Evolutionary conservation across 2,329 filamentous ascomycete genomes (phyloP).

Genomic region (Botryosphaeria agaves): DNA sequence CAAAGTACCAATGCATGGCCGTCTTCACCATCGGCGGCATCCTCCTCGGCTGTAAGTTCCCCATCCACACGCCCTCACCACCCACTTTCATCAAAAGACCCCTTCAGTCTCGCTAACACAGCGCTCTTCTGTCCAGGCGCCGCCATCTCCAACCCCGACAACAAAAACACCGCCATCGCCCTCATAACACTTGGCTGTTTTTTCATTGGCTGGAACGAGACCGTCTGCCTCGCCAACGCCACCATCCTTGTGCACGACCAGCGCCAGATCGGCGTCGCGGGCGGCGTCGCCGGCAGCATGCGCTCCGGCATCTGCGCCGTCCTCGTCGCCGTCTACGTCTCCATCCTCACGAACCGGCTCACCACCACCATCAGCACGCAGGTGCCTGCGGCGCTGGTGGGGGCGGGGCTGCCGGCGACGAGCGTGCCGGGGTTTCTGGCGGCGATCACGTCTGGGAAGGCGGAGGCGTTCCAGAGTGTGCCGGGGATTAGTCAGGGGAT

Average conservation of each 20-base stretch:
- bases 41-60: conserved; percentile 7
- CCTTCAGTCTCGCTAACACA: conserved; percentile 8
- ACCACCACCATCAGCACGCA: conserved; percentile 17
- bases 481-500: conserved; percentile 16
- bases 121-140: too few species aligned
- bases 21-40: conserved; percentile 9
- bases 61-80: conserved; percentile 3
- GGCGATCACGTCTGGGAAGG: conserved; percentile 12
- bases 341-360: conserved; percentile 22
- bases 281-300: conserved; percentile 4
- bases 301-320: conserved; percentile 15
- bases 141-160: conserved; percentile 8
- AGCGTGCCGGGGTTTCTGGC: conserved; percentile 16
- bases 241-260: conserved; percentile 20
- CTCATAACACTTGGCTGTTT: conserved; percentile 11
- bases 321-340: conserved; percentile 22
- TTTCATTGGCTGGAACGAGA: conserved; percentile 15
- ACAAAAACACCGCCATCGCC: conserved; percentile 5
- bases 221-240: conserved; percentile 9
- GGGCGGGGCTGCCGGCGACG: conserved; percentile 18
- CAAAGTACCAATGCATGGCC: conserved; percentile 10
- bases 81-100: conserved; percentile 7
- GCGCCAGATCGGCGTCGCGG: conserved; percentile 11
- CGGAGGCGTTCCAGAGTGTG: conserved; percentile 10
- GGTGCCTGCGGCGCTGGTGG: conserved; percentile 16